A percentile compares a stretch with the other conserved stretches of the same genome.
These are phyloP conservation scores for Termitomyces sp. DNA, from an alignment of 768 basidiomycete species.

Conservation along the genomic window DNA sequence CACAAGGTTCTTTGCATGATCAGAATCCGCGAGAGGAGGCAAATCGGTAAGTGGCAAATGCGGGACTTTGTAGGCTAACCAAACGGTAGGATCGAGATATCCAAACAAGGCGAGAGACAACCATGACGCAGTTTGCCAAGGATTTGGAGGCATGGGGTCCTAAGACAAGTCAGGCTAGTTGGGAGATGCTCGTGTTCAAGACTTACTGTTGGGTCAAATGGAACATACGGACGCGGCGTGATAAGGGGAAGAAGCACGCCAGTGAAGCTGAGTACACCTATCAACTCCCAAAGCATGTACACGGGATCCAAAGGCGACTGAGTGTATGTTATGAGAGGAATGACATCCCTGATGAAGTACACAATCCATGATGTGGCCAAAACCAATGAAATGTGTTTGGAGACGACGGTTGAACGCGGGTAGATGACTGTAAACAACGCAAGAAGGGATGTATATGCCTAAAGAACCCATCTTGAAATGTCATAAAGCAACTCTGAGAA, in stretches of 20 bases:
- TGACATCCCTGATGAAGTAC: conserved; percentile 52
- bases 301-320: conserved; percentile 37
- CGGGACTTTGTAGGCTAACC: conserved; percentile 33
- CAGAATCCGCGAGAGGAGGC: conserved; percentile 61
- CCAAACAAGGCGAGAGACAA: conserved; percentile 36
- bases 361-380: conserved; percentile 20
- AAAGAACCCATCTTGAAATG: not conserved
- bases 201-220: conserved; percentile 41
- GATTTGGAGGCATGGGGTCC: conserved; percentile 30
- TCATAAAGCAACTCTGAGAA: not conserved
- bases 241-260: conserved; percentile 48
- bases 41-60: conserved; percentile 46
- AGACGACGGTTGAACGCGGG: conserved; percentile 4
- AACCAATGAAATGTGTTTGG: conserved; percentile 3
- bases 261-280: conserved; percentile 37
- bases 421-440: conserved; percentile 6
- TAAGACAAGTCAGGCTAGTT: conserved; percentile 5
- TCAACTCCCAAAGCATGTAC: conserved; percentile 49
- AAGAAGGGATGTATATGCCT: conserved; percentile 11
- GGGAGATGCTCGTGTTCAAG: not conserved
- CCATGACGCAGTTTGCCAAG: conserved; percentile 45
- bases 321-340: conserved; percentile 50
- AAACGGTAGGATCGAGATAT: conserved; percentile 49
- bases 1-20: conserved; percentile 26
- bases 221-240: conserved; percentile 49